Base-by-base conservation (phyloP, 2,329 filamentous ascomycete species). In the Trichophyton rubrum region DNA sequence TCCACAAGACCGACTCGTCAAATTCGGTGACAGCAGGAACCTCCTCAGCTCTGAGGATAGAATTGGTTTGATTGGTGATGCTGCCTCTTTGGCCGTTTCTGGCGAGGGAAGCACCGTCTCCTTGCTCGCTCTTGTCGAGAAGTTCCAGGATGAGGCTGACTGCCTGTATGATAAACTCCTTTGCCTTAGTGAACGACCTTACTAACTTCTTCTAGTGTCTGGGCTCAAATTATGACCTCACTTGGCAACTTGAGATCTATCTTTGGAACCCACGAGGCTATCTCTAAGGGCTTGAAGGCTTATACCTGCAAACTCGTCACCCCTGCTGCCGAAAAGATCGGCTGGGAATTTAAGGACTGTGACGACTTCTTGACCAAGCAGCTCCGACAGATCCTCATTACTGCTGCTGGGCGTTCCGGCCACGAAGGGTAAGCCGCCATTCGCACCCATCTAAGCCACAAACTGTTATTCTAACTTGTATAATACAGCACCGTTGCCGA, bases 11-110 rank as follows among this genome's bases (percentile, higher is more conserved):
- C 85, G 92, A 56, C 81, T 99, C 45, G 83, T 82, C 43, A 90
- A 90, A 75, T 84, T 99, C 24, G 88, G 89, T 61, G 82, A 84
- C 59, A 85, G 89, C 67, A 85, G 90, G 15, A 81, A 88, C 66
- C 85, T 85, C 66, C 80, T 99, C 24, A 88, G 81, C 64, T 85
- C 87, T 4, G 85, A 92, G 71, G 93, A 99, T 76, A 95, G 93
- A 78, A 96, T 97, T 67, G 89, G 90, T 45, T 83, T 96, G 59
- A 84, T 96, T 62, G 90, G 89, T 63, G 95, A 96, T 68, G 90
- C 92, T 20, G 88, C 88, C 55, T 90, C 93, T 58, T 82, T 97
- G 65, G 90, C 93, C 41, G 85, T 95, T 63, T 88, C 93, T 61
- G 93, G 93, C 22, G 84, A 93, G 70, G 86, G 87, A 57, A 89